Evolutionary conservation across 345 rosid species (phyloP).

Genomic region (Nephelium lappaceum): DNA sequence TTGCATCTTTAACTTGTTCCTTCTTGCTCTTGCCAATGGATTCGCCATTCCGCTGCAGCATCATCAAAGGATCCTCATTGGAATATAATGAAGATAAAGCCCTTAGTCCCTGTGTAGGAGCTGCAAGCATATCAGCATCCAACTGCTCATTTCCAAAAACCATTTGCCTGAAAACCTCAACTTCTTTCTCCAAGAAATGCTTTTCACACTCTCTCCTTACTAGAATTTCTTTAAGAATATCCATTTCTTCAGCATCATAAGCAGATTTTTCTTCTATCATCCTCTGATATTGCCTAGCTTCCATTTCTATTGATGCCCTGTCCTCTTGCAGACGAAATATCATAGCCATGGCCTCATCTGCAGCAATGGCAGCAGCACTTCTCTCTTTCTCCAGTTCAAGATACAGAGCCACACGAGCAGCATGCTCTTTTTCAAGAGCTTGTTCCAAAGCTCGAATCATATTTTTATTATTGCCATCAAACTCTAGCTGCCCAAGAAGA

Average conservation of each 20-base stretch:
- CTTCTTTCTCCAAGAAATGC: constrained; percentile 69
- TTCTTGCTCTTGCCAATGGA: constrained; percentile 34
- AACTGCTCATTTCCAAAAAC: constrained; percentile 45
- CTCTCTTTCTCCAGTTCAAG: constrained; percentile 81
- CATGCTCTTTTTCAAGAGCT: constrained; percentile 49
- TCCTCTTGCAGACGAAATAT: constrained; percentile 68
- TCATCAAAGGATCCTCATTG: constrained; percentile 25
- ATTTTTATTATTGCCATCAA: constrained; percentile 32
- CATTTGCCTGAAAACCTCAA: constrained; percentile 55
- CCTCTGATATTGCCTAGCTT: constrained; percentile 74
- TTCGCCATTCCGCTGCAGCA: constrained; percentile 22
- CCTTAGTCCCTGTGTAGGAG: constrained; percentile 12
- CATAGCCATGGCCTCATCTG: constrained; percentile 79
- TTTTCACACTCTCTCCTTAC: constrained; percentile 71
- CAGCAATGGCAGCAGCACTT: constrained; percentile 71
- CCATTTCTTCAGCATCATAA: constrained; percentile 79
- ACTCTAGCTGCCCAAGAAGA: constrained; percentile 28
- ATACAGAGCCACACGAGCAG: constrained; percentile 44
- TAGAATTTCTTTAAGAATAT: constrained; percentile 69
- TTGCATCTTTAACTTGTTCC: constrained; percentile 24
- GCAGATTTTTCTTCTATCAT: constrained; percentile 77
- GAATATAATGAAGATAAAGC: constrained; percentile 32
- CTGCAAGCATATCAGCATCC: constrained; percentile 29
- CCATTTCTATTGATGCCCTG: constrained; percentile 66
- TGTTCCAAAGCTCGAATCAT: constrained; percentile 39